Evolutionary conservation across 148 eudicot genomes (phyloP).

Genomic region (Rhododendron molle): DNA sequence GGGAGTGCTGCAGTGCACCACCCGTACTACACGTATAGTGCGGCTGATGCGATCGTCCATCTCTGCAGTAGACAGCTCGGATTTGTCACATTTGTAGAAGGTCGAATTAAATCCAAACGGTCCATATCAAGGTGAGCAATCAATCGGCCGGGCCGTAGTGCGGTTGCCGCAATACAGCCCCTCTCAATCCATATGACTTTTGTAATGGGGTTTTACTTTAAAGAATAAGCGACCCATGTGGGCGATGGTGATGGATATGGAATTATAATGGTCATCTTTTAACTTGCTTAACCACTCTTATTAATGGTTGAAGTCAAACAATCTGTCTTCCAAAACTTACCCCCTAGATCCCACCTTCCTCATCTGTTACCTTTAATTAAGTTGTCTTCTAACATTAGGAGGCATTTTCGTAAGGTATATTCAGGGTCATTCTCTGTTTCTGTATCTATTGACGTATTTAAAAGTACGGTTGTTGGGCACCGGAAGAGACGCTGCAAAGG

Average conservation of each 20-base stretch:
- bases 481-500: background rate
- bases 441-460: background rate
- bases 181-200: no score
- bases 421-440: background rate
- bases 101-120: no score
- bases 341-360: background rate
- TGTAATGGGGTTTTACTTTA: background rate
- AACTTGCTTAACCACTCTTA: background rate
- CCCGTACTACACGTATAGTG: no score
- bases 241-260: constrained; percentile 12
- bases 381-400: background rate
- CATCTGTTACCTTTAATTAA: background rate
- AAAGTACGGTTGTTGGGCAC: background rate
- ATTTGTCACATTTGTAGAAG: no score
- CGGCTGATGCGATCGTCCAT: no score
- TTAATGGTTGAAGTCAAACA: background rate
- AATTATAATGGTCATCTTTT: background rate
- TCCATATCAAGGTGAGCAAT: no score
- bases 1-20: no score
- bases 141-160: no score
- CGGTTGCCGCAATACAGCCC: no score
- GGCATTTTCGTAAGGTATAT: background rate
- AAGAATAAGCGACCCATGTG: constrained; percentile 4
- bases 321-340: background rate
- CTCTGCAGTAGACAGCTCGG: no score